Base-by-base conservation (phyloP, 768 basidiomycete species). In the Trametes villosa region DNA sequence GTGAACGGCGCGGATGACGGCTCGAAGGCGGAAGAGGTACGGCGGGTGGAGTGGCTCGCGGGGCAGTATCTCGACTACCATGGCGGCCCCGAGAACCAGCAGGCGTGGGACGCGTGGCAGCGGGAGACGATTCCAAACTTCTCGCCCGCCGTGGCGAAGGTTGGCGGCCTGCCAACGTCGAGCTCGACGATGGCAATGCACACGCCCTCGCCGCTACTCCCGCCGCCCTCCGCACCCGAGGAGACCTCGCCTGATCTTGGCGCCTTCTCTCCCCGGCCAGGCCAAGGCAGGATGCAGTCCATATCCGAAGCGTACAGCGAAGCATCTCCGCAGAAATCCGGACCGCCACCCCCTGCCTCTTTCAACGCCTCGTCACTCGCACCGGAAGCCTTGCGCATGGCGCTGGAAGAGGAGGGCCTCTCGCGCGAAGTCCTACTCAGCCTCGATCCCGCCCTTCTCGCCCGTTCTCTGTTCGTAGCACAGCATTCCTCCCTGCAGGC, bases 391-490 rank as follows among this genome's bases (percentile, higher is more conserved):
- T 76, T 87, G 3, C 86, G 86, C 80, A 67, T 74, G 1, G 76
- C 79, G 20, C 76, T 92, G 13, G 79, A 85, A 12, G 79, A 80
- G 45, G 87, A 88, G 61, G 91, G 90, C 0, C 77, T 94, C 13
- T 86, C 89, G 13, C 78, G 85, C 18, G 87, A 88, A 27, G 77
- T 88, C 8, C 78, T 94, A 46, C 78, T 88, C 13, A 67, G 78
- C 18, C 74, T 91, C n/a, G 89, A 91, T 63, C 81, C 83, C 6
- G 76, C 81, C 52, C 62, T 86, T 18, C 70, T 93, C 24, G 86
- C 89, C 2, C 77, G 77, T 51, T 89, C 89, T 71, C 74, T 94
- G 60, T 81, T 79, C 31, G 61, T 81, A 0, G 89, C 86, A 71
- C 87, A 91, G 71, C 80, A 81, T 13, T 76, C 77, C 0, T 73